Evolutionary conservation across 2,329 filamentous ascomycete species (phyloP).

Genomic region (Colletotrichum sp.): DNA sequence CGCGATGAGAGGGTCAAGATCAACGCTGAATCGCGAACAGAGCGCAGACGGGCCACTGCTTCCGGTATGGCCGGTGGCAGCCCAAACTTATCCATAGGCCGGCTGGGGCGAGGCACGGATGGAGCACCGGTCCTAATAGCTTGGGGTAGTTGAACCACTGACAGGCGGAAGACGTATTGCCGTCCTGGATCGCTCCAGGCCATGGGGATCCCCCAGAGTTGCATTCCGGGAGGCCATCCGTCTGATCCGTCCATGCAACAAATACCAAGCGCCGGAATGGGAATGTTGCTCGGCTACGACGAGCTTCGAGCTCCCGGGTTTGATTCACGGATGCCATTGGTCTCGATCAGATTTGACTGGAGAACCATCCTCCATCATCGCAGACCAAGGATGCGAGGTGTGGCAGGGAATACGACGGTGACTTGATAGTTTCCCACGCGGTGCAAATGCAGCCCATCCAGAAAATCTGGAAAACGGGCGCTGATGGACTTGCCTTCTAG

Average conservation of each 20-base stretch:
- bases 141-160: not conserved
- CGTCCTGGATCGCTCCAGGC: not conserved
- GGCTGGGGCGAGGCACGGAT: not conserved
- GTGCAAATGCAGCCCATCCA: not conserved
- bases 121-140: not conserved
- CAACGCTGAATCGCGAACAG: not conserved
- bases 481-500: not conserved
- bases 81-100: not conserved
- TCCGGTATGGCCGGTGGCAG: not conserved
- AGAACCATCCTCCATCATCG: not conserved
- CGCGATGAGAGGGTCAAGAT: not conserved
- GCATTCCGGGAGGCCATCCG: not conserved
- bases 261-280: not conserved
- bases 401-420: not conserved
- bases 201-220: not conserved
- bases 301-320: not conserved
- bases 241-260: not conserved
- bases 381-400: not conserved
- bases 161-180: not conserved
- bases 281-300: not conserved
- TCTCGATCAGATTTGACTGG: not conserved
- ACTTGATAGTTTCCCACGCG: not conserved
- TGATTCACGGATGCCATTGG: not conserved
- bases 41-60: not conserved
- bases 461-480: not conserved